Base-by-base conservation (phyloP, 2,329 filamentous ascomycete genomes). In the Teratosphaeria viscida region DNA sequence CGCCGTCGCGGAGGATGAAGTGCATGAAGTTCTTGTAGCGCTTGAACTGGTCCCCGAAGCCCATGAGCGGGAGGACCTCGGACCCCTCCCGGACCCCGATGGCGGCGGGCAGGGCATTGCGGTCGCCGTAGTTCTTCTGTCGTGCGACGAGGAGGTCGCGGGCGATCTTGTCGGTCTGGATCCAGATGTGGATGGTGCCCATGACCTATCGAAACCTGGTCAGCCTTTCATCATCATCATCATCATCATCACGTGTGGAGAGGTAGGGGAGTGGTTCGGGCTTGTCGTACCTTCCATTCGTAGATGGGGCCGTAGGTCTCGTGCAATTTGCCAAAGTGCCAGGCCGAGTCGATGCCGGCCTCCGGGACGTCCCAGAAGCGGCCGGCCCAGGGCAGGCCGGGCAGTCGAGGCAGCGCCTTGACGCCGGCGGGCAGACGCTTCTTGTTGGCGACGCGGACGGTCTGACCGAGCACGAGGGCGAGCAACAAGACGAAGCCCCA, bases 101-200 rank as follows among this genome's bases (percentile, higher is more conserved):
- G 10, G 68, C 68, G 29, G 68, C 70, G 11, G 70, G 70, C n/a
- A 72, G 67, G n/a, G 64, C 66, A 58, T 72, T 70, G 35, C 70
- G 69, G 58, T 72, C 70, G 56, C 70, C 69, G 64, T 71, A 72
- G 58, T 70, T 71, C 55, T 63, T 63, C 56, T 69, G 66, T 6
- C 70, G 66, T 39, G 59, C 63, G 4, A 71, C 69, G 61, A 72
- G 70, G n/a, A 72, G 68, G 56, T 72, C 70, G 54, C 65, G 63
- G 14, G 70, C 66, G 56, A 72, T 68, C 61, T 72, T 71, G 65
- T 72, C 70, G 60, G 65, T 71, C 59, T 72, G 69, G 55, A 72
- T 66, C 70, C 70, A 72, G 65, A 71, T 67, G 62, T 72, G 70
- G 35, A 67, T 64, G 0, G 57, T 60, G 35, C 70, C 70, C 65